phyloP scores from a whole-genome alignment of 768 basidiomycete species.

The Macrolepiota fuliginosa region DNA sequence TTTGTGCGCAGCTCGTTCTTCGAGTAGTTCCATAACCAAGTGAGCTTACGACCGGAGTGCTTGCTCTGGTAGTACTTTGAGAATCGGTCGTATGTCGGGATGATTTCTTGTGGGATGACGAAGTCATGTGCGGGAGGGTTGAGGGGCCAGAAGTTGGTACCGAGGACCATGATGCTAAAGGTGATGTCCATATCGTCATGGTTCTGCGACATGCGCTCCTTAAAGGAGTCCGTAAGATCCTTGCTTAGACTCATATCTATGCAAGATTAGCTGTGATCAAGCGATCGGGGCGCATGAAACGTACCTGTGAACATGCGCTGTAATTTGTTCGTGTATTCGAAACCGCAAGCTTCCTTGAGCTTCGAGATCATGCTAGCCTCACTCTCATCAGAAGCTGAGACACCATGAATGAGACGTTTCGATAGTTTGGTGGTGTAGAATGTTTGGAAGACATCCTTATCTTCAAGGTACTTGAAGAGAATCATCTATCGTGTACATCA shows the following conservation, averaged over 20 bases:
- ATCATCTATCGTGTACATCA: slow-evolving; percentile 72
- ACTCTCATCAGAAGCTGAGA: slow-evolving; percentile 94
- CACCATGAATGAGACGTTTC: slow-evolving; percentile 88
- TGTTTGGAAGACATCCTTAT: slow-evolving; percentile 99
- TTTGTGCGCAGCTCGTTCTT: slow-evolving; percentile 97
- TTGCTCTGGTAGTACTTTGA: slow-evolving; percentile 92
- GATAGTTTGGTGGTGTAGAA: slow-evolving; percentile 98
- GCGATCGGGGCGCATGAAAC: slow-evolving; percentile 14
- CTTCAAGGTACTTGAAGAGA: slow-evolving; percentile 97
- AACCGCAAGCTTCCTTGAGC: slow-evolving; percentile 96
- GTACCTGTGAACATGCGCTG: slow-evolving; percentile 99
- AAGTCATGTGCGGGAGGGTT: slow-evolving; percentile 84
- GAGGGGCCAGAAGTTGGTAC: slow-evolving; percentile 97
- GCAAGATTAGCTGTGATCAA: not conserved
- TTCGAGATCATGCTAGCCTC: slow-evolving; percentile 99
- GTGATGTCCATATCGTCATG: slow-evolving; percentile 90
- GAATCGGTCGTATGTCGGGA: slow-evolving; percentile 89
- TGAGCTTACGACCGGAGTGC: slow-evolving; percentile 93
- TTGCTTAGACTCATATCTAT: slow-evolving; percentile 94
- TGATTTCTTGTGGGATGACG: slow-evolving; percentile 85
- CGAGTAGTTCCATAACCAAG: slow-evolving; percentile 98
- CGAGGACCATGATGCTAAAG: slow-evolving; percentile 92
- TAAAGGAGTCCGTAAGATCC: slow-evolving; percentile 95
- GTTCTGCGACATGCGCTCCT: slow-evolving; percentile 89
- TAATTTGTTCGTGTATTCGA: slow-evolving; percentile 98